phyloP scores from a whole-genome alignment of 768 basidiomycete species.

The Russula sp. region DNA sequence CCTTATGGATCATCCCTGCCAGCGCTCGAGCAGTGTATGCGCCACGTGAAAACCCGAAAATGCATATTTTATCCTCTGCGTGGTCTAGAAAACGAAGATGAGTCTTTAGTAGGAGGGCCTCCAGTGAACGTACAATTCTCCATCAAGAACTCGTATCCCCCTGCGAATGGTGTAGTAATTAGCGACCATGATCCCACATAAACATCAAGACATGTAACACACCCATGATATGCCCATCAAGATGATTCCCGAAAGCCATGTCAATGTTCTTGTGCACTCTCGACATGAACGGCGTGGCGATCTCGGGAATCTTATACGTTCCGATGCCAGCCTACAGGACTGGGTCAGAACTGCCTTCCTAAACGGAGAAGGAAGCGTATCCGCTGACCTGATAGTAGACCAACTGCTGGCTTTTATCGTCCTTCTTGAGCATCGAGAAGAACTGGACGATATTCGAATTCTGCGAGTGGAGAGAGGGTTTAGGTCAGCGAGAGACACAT shows the following conservation, averaged over 20 bases:
- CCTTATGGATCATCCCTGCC: conserved; percentile 72
- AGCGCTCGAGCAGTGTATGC: conserved; percentile 66
- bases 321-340: conserved; percentile 57
- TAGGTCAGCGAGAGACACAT: no score
- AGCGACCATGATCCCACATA: background rate
- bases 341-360: background rate
- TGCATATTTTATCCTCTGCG: conserved; percentile 67
- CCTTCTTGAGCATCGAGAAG: conserved; percentile 66
- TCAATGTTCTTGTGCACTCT: conserved; percentile 52
- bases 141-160: conserved; percentile 76
- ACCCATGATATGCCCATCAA: conserved; percentile 70
- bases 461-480: no score
- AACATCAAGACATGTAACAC: conserved; percentile 12
- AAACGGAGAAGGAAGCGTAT: background rate
- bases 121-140: conserved; percentile 49
- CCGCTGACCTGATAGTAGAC: conserved; percentile 64
- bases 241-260: conserved; percentile 53
- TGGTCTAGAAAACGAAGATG: conserved; percentile 39
- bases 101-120: background rate
- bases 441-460: no score
- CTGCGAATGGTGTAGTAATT: conserved; percentile 30
- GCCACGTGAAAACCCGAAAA: conserved; percentile 79
- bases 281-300: conserved; percentile 52
- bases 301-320: conserved; percentile 59
- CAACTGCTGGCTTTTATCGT: conserved; percentile 52